phyloP scores from a whole-genome alignment of 73 alveolate species.

The Breviolum minutum region DNA sequence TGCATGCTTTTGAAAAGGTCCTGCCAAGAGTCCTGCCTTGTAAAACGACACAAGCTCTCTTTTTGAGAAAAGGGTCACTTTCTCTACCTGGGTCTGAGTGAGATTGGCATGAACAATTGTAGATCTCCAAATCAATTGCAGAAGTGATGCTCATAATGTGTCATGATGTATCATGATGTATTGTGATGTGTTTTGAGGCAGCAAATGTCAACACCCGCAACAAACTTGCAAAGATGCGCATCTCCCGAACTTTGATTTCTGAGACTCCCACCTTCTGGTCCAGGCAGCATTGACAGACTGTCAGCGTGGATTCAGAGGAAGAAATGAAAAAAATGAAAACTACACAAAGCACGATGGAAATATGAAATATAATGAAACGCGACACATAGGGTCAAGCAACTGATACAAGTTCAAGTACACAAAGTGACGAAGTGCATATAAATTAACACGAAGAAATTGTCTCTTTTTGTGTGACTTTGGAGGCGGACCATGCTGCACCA shows the following conservation, averaged over 20 bases:
- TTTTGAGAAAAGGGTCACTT: background rate
- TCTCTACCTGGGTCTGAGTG: background rate
- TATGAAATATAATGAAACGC: background rate
- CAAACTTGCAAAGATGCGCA: too few relatives aligned
- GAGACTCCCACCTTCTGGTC: background rate
- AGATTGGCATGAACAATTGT: background rate
- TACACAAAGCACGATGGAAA: background rate
- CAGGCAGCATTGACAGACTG: slow-evolving; percentile 22
- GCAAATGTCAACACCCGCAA: too few relatives aligned
- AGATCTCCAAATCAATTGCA: too few relatives aligned
- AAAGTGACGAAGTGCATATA: too few relatives aligned
- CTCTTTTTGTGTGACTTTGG: background rate
- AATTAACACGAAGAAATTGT: too few relatives aligned
- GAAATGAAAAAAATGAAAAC: background rate
- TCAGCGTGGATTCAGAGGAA: background rate
- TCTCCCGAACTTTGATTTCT: too few relatives aligned
- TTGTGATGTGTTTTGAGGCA: too few relatives aligned
- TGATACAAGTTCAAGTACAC: background rate
- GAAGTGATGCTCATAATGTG: too few relatives aligned
- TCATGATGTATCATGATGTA: too few relatives aligned
- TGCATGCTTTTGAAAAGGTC: too few relatives aligned
- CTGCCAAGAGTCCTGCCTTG: background rate
- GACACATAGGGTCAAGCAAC: background rate
- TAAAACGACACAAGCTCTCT: slow-evolving; percentile 27
- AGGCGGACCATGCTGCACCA: slow-evolving; percentile 8